Percentiles rank a stretch among this genome's conserved stretches.
These are phyloP conservation scores for Fusarium vanettenii DNA, from an alignment of 2,329 filamentous ascomycete genomes.

Conservation along the genomic window DNA sequence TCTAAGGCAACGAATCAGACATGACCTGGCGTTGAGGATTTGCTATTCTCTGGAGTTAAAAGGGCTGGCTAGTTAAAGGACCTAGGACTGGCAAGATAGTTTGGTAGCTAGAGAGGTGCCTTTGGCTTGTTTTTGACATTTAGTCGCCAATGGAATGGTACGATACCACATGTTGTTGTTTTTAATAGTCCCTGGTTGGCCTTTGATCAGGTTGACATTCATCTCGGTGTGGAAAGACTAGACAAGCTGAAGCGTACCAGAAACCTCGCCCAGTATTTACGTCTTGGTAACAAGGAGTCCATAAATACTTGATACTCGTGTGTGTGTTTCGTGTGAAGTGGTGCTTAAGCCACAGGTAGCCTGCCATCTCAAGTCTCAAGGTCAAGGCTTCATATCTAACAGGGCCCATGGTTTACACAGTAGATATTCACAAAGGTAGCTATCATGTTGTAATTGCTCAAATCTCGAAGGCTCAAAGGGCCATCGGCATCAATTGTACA, in stretches of 20 bases:
- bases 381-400: not conserved
- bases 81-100: conserved; percentile 7
- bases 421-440: not conserved
- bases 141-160: conserved; percentile 9
- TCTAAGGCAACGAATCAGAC: conserved; percentile 39
- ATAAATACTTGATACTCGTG: not conserved
- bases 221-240: not conserved
- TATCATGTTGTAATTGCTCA: conserved; percentile 1
- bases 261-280: not conserved
- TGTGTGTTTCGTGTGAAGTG: not conserved
- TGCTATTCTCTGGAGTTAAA: conserved; percentile 16
- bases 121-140: conserved; percentile 13
- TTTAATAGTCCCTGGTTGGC: not conserved
- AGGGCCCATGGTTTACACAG: not conserved
- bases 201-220: not conserved
- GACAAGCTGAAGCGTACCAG: not conserved
- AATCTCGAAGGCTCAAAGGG: conserved; percentile 11
- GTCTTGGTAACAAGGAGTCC: not conserved
- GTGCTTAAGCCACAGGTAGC: not conserved
- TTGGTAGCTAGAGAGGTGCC: conserved; percentile 9
- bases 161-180: conserved; percentile 23
- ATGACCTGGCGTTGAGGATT: not conserved
- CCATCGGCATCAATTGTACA: conserved; percentile 34
- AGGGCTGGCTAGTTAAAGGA: not conserved
- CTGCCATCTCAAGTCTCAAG: not conserved